Percentiles rank a stretch among this genome's conserved stretches.
These are phyloP conservation scores for Fulvia fulva DNA, from an alignment of 2,329 filamentous ascomycete genomes.

Conservation along the genomic window DNA sequence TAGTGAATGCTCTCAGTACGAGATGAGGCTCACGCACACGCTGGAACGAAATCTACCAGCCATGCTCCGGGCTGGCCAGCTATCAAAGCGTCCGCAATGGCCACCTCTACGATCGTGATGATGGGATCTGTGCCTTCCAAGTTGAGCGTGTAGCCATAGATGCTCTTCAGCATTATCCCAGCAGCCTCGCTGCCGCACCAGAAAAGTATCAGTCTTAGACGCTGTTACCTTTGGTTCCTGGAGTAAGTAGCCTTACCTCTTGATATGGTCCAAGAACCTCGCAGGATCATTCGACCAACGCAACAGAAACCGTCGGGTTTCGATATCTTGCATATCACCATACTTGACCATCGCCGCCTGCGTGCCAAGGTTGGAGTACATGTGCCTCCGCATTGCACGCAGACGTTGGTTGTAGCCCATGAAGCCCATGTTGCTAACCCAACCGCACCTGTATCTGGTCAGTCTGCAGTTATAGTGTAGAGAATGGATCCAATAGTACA, in stretches of 20 bases:
- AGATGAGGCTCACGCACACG: conserved; percentile 13
- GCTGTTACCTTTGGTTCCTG: too few species aligned
- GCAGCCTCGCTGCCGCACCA: conserved; percentile 37
- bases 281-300: conserved; percentile 38
- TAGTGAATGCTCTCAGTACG: neutral
- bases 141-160: conserved; percentile 46
- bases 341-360: conserved; percentile 39
- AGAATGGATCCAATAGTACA: neutral
- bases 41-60: conserved; percentile 46
- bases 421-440: conserved; percentile 33
- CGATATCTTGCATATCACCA: conserved; percentile 42
- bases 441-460: conserved; percentile 30
- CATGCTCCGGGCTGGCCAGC: conserved; percentile 43
- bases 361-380: conserved; percentile 45
- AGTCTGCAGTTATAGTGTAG: neutral
- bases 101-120: conserved; percentile 39
- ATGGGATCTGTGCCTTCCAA: conserved; percentile 40
- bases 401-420: conserved; percentile 4
- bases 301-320: conserved; percentile 44
- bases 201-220: too few species aligned
- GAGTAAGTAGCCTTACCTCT: conserved; percentile 29
- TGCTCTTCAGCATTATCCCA: conserved; percentile 42
- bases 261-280: conserved; percentile 40
- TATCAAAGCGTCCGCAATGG: conserved; percentile 40
- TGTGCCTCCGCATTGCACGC: conserved; percentile 42